phyloP scores from a whole-genome alignment of 208 protist genomes.

The Porcisia deanei region DNA sequence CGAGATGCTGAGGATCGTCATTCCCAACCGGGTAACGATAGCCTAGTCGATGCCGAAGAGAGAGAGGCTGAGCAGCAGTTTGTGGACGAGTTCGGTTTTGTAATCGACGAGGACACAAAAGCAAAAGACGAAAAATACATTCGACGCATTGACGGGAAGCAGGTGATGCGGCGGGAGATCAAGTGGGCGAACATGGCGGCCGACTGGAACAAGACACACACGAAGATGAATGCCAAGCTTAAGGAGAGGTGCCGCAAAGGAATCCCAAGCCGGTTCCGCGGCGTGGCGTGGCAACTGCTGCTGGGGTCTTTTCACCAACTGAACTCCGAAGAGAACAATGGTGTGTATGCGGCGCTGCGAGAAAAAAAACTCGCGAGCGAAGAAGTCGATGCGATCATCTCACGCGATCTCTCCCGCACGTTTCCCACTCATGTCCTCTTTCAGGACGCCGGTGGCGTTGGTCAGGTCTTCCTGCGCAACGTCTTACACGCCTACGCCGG shows the following conservation, averaged over 20 bases:
- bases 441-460: slow-evolving; percentile 74
- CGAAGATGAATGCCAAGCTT: slow-evolving; percentile 71
- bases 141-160: slow-evolving; percentile 64
- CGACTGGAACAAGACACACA: slow-evolving; percentile 79
- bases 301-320: slow-evolving; percentile 77
- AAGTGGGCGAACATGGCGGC: slow-evolving; percentile 92
- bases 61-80: slow-evolving; percentile 70
- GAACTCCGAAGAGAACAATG: slow-evolving; percentile 62
- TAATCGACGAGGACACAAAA: slow-evolving; percentile 72
- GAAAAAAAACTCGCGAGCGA: slow-evolving; percentile 67
- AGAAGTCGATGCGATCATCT: slow-evolving; percentile 69
- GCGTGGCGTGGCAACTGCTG: slow-evolving; percentile 88
- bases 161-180: slow-evolving; percentile 74
- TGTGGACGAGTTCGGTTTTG: slow-evolving; percentile 91
- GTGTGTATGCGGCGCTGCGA: slow-evolving; percentile 71
- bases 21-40: slow-evolving; percentile 9
- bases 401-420: slow-evolving; percentile 82
- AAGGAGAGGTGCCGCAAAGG: slow-evolving; percentile 92
- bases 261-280: slow-evolving; percentile 80
- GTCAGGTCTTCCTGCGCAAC: slow-evolving; percentile 86
- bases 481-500: slow-evolving; percentile 92
- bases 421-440: slow-evolving; percentile 92
- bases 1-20: slow-evolving; percentile 10
- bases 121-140: slow-evolving; percentile 65
- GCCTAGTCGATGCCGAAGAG: slow-evolving; percentile 29